phyloP scores from a whole-genome alignment of 306 rosid genomes.

The Phaseolus lunatus region DNA sequence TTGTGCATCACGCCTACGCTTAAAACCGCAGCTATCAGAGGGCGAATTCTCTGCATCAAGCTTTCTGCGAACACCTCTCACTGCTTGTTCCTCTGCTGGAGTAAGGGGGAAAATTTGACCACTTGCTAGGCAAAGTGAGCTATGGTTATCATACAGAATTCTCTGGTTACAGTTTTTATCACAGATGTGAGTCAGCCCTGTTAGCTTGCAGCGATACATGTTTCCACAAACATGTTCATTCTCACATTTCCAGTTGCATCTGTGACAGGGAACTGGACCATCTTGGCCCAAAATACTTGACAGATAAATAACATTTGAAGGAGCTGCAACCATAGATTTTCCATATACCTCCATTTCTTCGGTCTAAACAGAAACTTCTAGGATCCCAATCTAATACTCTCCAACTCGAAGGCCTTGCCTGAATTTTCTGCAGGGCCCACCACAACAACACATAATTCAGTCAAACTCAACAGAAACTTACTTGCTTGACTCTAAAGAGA shows the following conservation, averaged over 20 bases:
- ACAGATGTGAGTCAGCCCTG: conserved; percentile 97
- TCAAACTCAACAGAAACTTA: conserved; percentile 56
- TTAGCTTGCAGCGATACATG: conserved; percentile 93
- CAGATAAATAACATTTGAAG: conserved; percentile 92
- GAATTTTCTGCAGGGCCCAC: conserved; percentile 74
- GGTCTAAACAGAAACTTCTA: conserved; percentile 54
- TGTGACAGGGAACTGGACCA: conserved; percentile 74
- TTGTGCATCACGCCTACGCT: conserved; percentile 91
- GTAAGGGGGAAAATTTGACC: conserved; percentile 77
- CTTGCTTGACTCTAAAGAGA: conserved; percentile 36
- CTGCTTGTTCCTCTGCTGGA: conserved; percentile 80
- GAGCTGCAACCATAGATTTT: conserved; percentile 76
- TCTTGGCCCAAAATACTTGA: conserved; percentile 92
- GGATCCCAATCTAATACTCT: conserved; percentile 55
- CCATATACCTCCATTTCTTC: conserved; percentile 89
- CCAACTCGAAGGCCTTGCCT: conserved; percentile 55
- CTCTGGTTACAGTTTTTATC: conserved; percentile 99
- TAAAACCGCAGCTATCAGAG: conserved; percentile 62
- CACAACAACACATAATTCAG: conserved; percentile 61
- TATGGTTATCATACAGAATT: conserved; percentile 95
- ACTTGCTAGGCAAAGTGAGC: conserved; percentile 91
- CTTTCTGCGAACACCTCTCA: conserved; percentile 93
- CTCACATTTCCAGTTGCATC: conserved; percentile 94
- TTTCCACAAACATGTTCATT: conserved; percentile 94
- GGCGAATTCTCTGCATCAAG: conserved; percentile 69